These are phyloP conservation scores for Myotisia sp. DNA, from an alignment of 2,329 filamentous ascomycete species.

Conservation along the genomic window DNA sequence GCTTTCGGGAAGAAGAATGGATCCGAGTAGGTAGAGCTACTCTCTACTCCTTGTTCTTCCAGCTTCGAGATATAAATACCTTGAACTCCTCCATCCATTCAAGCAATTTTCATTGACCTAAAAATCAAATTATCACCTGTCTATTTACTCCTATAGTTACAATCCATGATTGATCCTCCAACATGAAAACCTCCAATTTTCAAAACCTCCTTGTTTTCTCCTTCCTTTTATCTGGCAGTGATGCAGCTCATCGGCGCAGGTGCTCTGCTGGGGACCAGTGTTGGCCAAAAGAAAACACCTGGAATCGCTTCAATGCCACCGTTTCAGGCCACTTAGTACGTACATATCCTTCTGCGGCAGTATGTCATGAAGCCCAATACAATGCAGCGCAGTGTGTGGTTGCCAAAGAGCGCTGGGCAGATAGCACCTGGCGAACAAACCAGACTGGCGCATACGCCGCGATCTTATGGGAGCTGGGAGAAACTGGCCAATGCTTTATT, in stretches of 20 bases:
- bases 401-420: conserved; percentile 12
- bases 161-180: no score
- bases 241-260: conserved; percentile 5
- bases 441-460: conserved; percentile 17
- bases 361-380: conserved; percentile 11
- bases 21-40: neutral
- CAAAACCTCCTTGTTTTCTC: conserved; percentile 3
- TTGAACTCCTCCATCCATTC: no score
- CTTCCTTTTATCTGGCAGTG: neutral
- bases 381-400: conserved; percentile 9
- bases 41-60: neutral
- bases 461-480: conserved; percentile 20
- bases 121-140: neutral
- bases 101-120: no score
- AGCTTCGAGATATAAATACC: no score
- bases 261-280: conserved; percentile 12
- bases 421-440: conserved; percentile 14
- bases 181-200: conserved; percentile 4
- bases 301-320: conserved; percentile 10
- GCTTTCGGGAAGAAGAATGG: no score
- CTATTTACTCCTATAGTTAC: neutral
- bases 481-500: conserved; percentile 18
- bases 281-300: conserved; percentile 11
- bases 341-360: conserved; percentile 11
- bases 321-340: conserved; percentile 11